Conservation (phyloP, 768 basidiomycete genomes). For the Rhodotorula taiwanensis region DNA sequence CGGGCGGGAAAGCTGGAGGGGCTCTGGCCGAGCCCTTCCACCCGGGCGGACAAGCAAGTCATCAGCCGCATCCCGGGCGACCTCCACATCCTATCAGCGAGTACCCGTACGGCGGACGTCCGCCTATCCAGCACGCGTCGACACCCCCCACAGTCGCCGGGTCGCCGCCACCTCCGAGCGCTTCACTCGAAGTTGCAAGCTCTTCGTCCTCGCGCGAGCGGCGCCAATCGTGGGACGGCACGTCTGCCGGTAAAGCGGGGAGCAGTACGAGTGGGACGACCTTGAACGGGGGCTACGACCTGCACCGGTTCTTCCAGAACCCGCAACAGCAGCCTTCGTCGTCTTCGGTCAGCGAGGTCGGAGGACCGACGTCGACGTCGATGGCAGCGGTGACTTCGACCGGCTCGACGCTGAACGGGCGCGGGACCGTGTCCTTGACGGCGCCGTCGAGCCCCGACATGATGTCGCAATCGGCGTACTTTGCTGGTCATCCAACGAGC, state of each 20-base stretch:
- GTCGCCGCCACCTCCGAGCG: neutral
- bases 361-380: constrained; percentile 1
- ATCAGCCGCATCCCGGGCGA: too few species aligned
- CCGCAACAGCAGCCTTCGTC: neutral
- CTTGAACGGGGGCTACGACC: constrained; percentile 17
- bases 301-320: constrained; percentile 37
- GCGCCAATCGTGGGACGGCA: constrained; percentile 30
- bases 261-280: neutral
- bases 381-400: neutral
- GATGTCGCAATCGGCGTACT: constrained; percentile 13
- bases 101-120: neutral
- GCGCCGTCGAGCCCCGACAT: constrained; percentile 29
- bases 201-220: constrained; percentile 15
- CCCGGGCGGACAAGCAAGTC: neutral
- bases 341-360: constrained; percentile 23
- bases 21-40: neutral
- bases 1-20: too few species aligned
- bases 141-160: neutral
- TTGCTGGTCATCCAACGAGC: constrained; percentile 6
- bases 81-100: too few species aligned
- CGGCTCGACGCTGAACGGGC: neutral
- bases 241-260: neutral
- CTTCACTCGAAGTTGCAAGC: neutral
- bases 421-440: constrained; percentile 18
- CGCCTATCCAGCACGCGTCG: neutral